Evolutionary conservation across 176 grass and related monocot genomes (phyloP).

Genomic region (Leersia perrieri): DNA sequence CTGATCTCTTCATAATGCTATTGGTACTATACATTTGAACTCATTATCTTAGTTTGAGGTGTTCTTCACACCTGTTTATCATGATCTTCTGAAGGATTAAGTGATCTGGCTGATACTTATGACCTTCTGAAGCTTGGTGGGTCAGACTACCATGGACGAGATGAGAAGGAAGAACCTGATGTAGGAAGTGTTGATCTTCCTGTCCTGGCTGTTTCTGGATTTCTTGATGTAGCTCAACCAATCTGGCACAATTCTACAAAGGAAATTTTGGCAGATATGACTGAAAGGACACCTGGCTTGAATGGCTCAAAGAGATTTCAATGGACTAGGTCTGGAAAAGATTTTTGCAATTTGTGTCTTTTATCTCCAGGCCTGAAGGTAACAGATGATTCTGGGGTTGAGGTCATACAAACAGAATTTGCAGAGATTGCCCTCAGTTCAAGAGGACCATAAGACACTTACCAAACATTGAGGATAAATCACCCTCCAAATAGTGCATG

Average conservation of each 20-base stretch:
- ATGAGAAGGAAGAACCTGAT: constrained; percentile 52
- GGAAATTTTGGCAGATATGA: constrained; percentile 36
- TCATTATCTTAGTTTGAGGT: background rate
- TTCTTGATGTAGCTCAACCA: constrained; percentile 63
- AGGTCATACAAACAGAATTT: constrained; percentile 29
- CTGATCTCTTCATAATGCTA: background rate
- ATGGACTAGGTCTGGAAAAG: constrained; percentile 29
- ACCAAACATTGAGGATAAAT: background rate
- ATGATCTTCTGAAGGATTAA: constrained; percentile 40
- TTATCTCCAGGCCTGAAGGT: constrained; percentile 7
- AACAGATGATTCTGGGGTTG: constrained; percentile 41
- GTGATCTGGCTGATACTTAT: constrained; percentile 60
- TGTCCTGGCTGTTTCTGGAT: constrained; percentile 41
- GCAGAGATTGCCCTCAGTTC: background rate
- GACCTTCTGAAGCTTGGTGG: constrained; percentile 71
- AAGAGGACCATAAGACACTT: background rate
- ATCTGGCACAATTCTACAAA: constrained; percentile 52
- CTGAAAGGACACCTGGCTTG: constrained; percentile 11
- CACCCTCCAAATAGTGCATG: too few relatives aligned
- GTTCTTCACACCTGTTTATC: background rate
- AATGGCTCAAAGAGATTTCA: constrained; percentile 24
- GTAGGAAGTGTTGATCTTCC: constrained; percentile 70
- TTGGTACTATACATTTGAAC: background rate
- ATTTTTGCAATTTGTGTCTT: constrained; percentile 5
- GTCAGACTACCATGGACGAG: constrained; percentile 80